Evolutionary conservation across 129 eudicot species (phyloP).

Genomic region (Centaurea solstitialis): DNA sequence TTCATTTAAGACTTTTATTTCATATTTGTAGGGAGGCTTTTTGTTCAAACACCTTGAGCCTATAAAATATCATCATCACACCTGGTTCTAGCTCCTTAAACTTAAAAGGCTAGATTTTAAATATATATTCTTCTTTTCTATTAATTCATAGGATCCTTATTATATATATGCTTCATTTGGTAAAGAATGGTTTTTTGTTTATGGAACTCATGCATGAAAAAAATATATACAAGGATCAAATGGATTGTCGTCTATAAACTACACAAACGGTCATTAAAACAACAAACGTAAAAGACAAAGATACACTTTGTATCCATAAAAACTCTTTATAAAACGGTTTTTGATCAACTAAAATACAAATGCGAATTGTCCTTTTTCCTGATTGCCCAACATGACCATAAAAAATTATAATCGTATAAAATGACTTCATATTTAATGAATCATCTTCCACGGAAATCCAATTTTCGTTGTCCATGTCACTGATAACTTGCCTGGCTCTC

Average conservation of each 20-base stretch:
- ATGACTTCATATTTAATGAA: background rate
- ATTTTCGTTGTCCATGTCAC: constrained; percentile 1
- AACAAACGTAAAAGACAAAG: no score
- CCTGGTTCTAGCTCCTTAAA: no score
- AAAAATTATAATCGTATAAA: background rate
- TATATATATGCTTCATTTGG: no score
- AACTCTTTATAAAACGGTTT: background rate
- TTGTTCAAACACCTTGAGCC: no score
- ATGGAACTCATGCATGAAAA: background rate
- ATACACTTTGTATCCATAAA: background rate
- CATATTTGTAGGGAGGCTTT: no score
- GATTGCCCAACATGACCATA: background rate
- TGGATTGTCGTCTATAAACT: background rate
- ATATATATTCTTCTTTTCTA: no score
- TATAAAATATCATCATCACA: no score
- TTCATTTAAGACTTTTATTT: no score
- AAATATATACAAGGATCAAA: background rate
- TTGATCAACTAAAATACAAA: background rate
- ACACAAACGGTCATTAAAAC: background rate
- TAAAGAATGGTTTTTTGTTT: no score
- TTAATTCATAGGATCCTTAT: no score
- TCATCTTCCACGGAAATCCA: constrained; percentile 5
- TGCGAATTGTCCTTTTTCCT: background rate
- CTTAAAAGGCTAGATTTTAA: no score
- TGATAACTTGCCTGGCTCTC: constrained; percentile 1